Evolutionary conservation across 2,329 filamentous ascomycete genomes (phyloP).

Genomic region (Plectosphaerella cucumerina): DNA sequence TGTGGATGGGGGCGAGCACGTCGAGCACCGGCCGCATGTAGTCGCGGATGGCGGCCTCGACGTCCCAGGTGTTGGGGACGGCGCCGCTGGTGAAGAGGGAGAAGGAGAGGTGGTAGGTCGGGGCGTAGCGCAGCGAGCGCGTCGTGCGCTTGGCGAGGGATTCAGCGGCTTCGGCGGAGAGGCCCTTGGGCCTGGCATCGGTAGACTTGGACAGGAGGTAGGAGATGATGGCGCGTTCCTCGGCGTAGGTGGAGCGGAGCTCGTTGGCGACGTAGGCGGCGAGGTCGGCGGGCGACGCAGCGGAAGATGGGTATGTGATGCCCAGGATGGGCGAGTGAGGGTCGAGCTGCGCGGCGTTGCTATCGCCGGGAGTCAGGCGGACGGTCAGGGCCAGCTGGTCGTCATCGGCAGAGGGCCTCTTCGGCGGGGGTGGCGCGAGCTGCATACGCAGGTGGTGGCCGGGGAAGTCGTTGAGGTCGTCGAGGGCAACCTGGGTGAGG

Average conservation of each 20-base stretch:
- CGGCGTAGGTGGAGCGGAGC: slow-evolving; percentile 72
- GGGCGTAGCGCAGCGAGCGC: slow-evolving; percentile 82
- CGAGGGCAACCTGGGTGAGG: slow-evolving; percentile 79
- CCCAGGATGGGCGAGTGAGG: slow-evolving; percentile 69
- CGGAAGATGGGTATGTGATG: slow-evolving; percentile 69
- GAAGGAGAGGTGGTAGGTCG: slow-evolving; percentile 93
- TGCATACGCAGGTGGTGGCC: slow-evolving; percentile 77
- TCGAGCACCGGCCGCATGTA: slow-evolving; percentile 80
- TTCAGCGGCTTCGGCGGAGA: slow-evolving; percentile 49
- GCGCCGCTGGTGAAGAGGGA: slow-evolving; percentile 84
- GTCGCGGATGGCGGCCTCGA: slow-evolving; percentile 73
- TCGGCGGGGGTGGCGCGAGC: slow-evolving; percentile 40
- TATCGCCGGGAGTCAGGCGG: slow-evolving; percentile 61
- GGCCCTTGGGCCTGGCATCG: slow-evolving; percentile 40
- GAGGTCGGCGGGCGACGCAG: slow-evolving; percentile 66
- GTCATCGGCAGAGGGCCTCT: slow-evolving; percentile 32
- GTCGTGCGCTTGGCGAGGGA: slow-evolving; percentile 68
- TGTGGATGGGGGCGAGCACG: slow-evolving; percentile 77
- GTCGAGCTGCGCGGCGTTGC: slow-evolving; percentile 60
- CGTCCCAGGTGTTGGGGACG: slow-evolving; percentile 83
- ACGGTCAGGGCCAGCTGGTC: slow-evolving; percentile 63
- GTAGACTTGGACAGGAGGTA: slow-evolving; percentile 63
- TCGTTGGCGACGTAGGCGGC: slow-evolving; percentile 76
- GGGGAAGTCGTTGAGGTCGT: slow-evolving; percentile 82
- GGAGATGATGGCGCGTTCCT: slow-evolving; percentile 84